Evolutionary conservation across 306 rosid species (phyloP), one percentile per base, ranked within the genome.

Genomic region (Cicer pinnatifidum): DNA sequence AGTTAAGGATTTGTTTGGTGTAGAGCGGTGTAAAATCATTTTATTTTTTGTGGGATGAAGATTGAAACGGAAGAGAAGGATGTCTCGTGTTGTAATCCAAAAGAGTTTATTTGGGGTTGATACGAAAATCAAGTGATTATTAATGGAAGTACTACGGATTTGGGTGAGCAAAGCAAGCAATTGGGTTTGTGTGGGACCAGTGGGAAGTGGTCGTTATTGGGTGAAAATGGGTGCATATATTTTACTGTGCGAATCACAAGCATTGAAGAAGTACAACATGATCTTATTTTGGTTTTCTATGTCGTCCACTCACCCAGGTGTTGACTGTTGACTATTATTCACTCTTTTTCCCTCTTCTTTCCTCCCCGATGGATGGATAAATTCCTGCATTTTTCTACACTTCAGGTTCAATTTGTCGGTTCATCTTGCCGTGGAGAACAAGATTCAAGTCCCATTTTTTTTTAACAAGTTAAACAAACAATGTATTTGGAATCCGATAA

Each of bases 351-450:
- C 4, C 35, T 53, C 59, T 53, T 53, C 33, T 53, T 53, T 53
- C 28, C 59, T 51, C 35, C 35, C 35, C 35, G 35, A 28, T 28
- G 35, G 35, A 50, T 50, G 56, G 7, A 13, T 50, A 6, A 7
- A 13, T 50, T n/a, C 19, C 0, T 28, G 35, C 0, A 28, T 52
- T 51, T 35, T 37, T 38, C 23, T 12, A 6, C 8, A 61, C 46
- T 13, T 40, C 38, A 3, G 0, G 20, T 37, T 1, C 12, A 37
- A 61, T 61, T 46, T 10, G 45, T 12, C 17, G 3, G 6, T 16
- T 6, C 37, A 57, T 4, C 13, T 64, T 64, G 69, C 69, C 68
- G 69, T 64, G 69, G 51, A 16, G 69, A 44, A 37, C 51, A 64
- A 40, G 69, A 41, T 37, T 64, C 51, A 5, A 9, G 10, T 64